phyloP scores from a whole-genome alignment of 257 asterid species.

The Anisodus tanguticus region DNA sequence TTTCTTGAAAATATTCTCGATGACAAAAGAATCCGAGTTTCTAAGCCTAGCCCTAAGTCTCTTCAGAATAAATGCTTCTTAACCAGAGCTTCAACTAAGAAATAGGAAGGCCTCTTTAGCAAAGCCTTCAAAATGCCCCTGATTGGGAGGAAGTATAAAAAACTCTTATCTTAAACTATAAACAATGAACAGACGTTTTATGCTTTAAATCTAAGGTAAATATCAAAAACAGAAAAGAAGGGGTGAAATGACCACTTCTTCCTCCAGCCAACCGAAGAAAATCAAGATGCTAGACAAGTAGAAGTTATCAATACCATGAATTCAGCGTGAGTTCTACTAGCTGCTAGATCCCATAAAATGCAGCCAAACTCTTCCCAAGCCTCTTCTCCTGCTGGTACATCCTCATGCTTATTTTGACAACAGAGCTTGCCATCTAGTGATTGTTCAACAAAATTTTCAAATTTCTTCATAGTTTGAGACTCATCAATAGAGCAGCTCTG shows the following conservation, averaged over 20 bases:
- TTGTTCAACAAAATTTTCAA: slow-evolving; percentile 43
- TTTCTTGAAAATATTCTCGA: slow-evolving; percentile 4
- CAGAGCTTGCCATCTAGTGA: slow-evolving; percentile 36
- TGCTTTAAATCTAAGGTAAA: background rate
- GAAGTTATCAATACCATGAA: slow-evolving; percentile 65
- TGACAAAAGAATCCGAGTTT: background rate
- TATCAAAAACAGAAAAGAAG: background rate
- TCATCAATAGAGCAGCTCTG: background rate
- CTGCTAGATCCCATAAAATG: slow-evolving; percentile 95
- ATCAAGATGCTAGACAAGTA: slow-evolving; percentile 23
- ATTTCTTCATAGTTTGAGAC: slow-evolving; percentile 49
- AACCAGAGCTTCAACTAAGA: slow-evolving; percentile 13
- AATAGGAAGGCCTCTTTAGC: slow-evolving; percentile 11
- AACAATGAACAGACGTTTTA: background rate
- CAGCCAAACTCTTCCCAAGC: slow-evolving; percentile 95
- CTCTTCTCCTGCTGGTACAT: slow-evolving; percentile 48
- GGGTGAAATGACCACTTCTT: background rate
- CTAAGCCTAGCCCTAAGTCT: background rate
- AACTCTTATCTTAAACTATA: background rate
- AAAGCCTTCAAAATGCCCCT: background rate
- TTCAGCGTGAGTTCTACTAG: slow-evolving; percentile 82
- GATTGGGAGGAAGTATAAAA: background rate
- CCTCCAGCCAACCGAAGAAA: slow-evolving; percentile 28
- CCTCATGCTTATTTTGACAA: slow-evolving; percentile 35
- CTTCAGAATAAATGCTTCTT: background rate